Base-by-base conservation (phyloP, 208 protist genomes). In the Zelonia costaricensis region DNA sequence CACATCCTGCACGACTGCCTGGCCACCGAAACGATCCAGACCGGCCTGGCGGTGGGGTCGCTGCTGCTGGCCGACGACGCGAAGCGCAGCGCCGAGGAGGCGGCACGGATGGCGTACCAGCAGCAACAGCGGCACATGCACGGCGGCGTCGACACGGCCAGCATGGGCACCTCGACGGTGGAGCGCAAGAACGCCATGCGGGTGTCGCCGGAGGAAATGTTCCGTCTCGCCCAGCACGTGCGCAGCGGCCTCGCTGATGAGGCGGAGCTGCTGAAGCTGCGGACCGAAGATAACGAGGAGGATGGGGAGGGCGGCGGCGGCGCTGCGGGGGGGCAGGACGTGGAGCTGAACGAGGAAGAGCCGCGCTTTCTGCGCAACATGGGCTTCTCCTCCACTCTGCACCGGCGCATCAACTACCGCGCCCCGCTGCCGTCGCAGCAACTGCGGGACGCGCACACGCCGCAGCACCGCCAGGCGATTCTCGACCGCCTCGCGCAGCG, bases 301-400 rank as follows among this genome's bases (percentile, higher is more conserved):
- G 73, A 84, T 12, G 77, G 25, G 39, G 62, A 40, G 3, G 62
- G 44, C 1, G 40, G 13, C 39, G n/a, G n/a, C n/a, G n/a, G n/a
- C n/a, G n/a, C n/a, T n/a, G n/a, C n/a, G n/a, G n/a, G n/a, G n/a
- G 53, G 28, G 42, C 70, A 76, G 49, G 75, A 78, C 30, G 86
- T 96, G 42, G 86, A 93, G 73, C 73, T 96, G 42, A 96, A 93
- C 72, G 86, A 93, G 49, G 81, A 78, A 56, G 83, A 96, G 66
- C 86, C 90, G 18, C 59, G 52, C 28, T 96, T 96, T 52, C 66
- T 96, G 58, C 67, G 77, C 35, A 72, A 76, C 38, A 36, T 87
- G 43, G 86, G 85, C 28, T 57, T 91, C 18, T 67, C 80, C 49
- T 84, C 81, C 16, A 61, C 60, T 22, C 71, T 83, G 47, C 75